Percentiles rank a stretch among this genome's conserved stretches.
Conservation (phyloP, 495 filamentous ascomycete species). For the Ramalina intermedia region DNA sequence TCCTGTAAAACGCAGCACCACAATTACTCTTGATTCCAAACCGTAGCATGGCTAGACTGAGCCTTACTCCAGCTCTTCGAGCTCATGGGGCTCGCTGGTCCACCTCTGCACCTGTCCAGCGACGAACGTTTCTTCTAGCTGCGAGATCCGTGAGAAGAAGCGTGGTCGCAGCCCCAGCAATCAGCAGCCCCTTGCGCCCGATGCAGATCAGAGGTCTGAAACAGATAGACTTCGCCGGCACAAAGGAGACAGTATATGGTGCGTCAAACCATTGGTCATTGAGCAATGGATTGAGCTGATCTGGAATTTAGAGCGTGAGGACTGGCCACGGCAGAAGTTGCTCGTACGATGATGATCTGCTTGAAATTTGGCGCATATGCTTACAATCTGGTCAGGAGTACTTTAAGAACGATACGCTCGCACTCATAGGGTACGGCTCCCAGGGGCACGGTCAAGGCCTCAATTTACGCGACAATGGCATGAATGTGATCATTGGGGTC, state of each 20-base stretch:
- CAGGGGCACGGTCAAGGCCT: slow-evolving; percentile 98
- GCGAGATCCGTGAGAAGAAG: slow-evolving; percentile 8
- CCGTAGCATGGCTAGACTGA: no score
- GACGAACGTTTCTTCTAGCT: slow-evolving; percentile 54
- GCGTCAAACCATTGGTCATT: slow-evolving; percentile 15
- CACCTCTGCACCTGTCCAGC: slow-evolving; percentile 41
- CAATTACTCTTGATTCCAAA: no score
- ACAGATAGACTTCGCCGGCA: slow-evolving; percentile 89
- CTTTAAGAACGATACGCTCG: slow-evolving; percentile 99
- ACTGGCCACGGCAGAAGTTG: slow-evolving; percentile 97
- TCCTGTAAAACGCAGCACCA: no score
- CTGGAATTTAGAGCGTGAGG: slow-evolving; percentile 60
- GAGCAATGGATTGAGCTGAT: slow-evolving; percentile 4
- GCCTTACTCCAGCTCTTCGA: no score
- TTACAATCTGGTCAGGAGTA: slow-evolving; percentile 51
- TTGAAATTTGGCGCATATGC: not conserved
- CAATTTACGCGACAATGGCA: slow-evolving; percentile 96
- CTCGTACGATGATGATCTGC: slow-evolving; percentile 40
- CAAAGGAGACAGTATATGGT: slow-evolving; percentile 87
- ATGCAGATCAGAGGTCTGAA: slow-evolving; percentile 67
- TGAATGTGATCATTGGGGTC: slow-evolving; percentile 97
- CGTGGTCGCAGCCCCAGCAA: slow-evolving; percentile 31
- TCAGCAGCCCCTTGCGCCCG: slow-evolving; percentile 32
- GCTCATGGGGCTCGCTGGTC: slow-evolving; percentile 34
- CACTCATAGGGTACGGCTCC: slow-evolving; percentile 97